Conservation (phyloP, 768 basidiomycete genomes). For the Leucocoprinus leucothites region DNA sequence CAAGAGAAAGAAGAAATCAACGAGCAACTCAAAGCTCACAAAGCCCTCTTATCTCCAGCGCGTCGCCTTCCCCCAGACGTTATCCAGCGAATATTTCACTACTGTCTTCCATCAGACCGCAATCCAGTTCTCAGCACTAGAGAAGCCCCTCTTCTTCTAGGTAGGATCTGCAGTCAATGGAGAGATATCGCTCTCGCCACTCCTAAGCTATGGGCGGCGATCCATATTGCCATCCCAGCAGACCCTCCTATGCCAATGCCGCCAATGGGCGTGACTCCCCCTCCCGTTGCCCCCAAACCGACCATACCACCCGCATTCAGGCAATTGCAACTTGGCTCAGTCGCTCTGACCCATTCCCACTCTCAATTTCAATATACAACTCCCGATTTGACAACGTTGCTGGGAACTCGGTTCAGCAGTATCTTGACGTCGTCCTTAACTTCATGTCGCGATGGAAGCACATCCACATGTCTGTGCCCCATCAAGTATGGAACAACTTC, state of each 20-base stretch:
- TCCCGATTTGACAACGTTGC: slow-evolving; percentile 9
- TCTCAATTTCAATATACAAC: slow-evolving; percentile 11
- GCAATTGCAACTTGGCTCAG: slow-evolving; percentile 13
- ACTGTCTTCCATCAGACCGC: slow-evolving; percentile 18
- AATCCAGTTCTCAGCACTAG: slow-evolving; percentile 19
- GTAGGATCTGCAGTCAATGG: slow-evolving; percentile 19
- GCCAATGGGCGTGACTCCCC: not conserved
- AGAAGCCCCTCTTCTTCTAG: slow-evolving; percentile 19
- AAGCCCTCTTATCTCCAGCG: slow-evolving; percentile 15
- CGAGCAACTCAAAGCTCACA: slow-evolving; percentile 9
- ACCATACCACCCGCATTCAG: not conserved
- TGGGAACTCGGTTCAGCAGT: slow-evolving; percentile 5
- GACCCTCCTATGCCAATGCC: slow-evolving; percentile 8
- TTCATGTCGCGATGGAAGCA: slow-evolving; percentile 11
- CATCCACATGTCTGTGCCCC: slow-evolving; percentile 12
- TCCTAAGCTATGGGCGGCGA: slow-evolving; percentile 18
- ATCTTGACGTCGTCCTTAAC: slow-evolving; percentile 9
- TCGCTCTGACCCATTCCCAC: slow-evolving; percentile 12
- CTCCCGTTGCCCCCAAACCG: not conserved
- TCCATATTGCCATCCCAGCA: slow-evolving; percentile 19
- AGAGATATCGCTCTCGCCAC: slow-evolving; percentile 14
- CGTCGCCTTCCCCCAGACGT: slow-evolving; percentile 19
- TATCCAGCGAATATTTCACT: slow-evolving; percentile 18
- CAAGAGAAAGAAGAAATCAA: slow-evolving; percentile 4
- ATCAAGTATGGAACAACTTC: slow-evolving; percentile 10